A percentile compares a stretch with the other conserved stretches of the same genome.
Evolutionary conservation across 768 basidiomycete genomes (phyloP).

Genomic region (Phallus indusiatus): DNA sequence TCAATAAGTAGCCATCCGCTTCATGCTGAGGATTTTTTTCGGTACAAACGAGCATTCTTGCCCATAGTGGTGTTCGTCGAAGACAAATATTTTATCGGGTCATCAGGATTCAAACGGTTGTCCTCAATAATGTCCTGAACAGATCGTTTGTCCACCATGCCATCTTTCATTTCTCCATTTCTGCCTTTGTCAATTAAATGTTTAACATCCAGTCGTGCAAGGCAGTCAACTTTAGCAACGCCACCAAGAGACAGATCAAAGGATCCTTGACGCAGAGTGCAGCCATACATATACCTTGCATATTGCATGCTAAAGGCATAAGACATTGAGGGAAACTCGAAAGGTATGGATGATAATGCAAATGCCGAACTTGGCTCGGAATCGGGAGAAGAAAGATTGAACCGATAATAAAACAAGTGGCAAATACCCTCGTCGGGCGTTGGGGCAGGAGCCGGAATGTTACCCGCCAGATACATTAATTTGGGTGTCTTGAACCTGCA

Average conservation of each 20-base stretch:
- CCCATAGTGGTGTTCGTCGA: conserved; percentile 23
- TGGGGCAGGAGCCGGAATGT: conserved; percentile 15
- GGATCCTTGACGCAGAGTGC: conserved; percentile 27
- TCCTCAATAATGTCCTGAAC: conserved; percentile 13
- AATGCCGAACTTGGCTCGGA: conserved; percentile 19
- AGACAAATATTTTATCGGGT: conserved; percentile 18
- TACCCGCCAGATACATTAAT: conserved; percentile 29
- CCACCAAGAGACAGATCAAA: conserved; percentile 25
- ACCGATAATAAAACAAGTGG: conserved; percentile 25
- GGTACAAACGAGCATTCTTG: conserved; percentile 29
- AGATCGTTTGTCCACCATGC: neutral
- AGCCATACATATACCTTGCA: conserved; percentile 26
- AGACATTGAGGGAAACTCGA: conserved; percentile 28
- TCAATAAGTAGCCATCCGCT: conserved; percentile 28
- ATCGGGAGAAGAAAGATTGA: conserved; percentile 14
- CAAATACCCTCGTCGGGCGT: conserved; percentile 18
- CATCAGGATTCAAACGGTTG: neutral
- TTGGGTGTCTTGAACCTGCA: conserved; percentile 27
- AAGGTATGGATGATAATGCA: conserved; percentile 25
- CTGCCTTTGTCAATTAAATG: conserved; percentile 13
- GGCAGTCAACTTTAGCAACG: conserved; percentile 29
- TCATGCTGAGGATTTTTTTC: conserved; percentile 15
- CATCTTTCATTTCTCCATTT: conserved; percentile 22
- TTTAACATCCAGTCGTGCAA: conserved; percentile 27
- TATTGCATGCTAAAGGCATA: conserved; percentile 19